Evolutionary conservation across 2,329 filamentous ascomycete species (phyloP), one percentile per base, ranked within the genome.

Genomic region (Xylaria sp.): DNA sequence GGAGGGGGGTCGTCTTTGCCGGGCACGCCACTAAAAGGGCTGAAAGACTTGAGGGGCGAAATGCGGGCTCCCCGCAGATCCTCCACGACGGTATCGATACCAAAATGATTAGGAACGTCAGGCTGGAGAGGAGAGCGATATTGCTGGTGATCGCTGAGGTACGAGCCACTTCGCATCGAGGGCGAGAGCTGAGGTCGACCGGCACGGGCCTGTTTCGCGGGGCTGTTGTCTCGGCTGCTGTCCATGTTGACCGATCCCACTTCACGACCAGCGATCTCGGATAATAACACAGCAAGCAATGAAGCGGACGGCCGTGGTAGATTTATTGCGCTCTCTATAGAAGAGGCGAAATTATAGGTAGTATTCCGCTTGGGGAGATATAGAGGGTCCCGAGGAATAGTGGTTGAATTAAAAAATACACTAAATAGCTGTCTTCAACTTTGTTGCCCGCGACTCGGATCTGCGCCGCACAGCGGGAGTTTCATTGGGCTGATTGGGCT

Each of bases 51-150:
- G 12, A 83, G 78, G 65, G 80, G 76, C 21, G 79, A 79, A 69
- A 83, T 75, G 48, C 76, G 77, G 39, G 79, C 77, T 34, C 77
- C 78, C 68, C 81, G 80, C 36, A 85, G 74, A 68, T 88, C 85
- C 77, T 90, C 88, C 60, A 90, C 85, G 17, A 90, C 87, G 54
- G 87, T 88, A 75, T 91, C 89, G 73, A 90, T 90, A 69, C 88
- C 88, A 70, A 88, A 87, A 76, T 86, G 84, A 21, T 32, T 50
- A 21, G 67, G 68, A 66, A 81, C 82, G 32, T 89, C 87, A 55
- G 85, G 82, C 69, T 83, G 82, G 67, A 81, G 80, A 11, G 87
- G 86, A 34, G 86, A 85, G 57, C 88, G 86, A 72, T 88, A 89
- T 75, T 90, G 87, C 78, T 90, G 88, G 74, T 90, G 86, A 72